Evolutionary conservation across 2,329 filamentous ascomycete genomes (phyloP), one percentile per base, ranked within the genome.

Genomic region (Monosporascus sp.): DNA sequence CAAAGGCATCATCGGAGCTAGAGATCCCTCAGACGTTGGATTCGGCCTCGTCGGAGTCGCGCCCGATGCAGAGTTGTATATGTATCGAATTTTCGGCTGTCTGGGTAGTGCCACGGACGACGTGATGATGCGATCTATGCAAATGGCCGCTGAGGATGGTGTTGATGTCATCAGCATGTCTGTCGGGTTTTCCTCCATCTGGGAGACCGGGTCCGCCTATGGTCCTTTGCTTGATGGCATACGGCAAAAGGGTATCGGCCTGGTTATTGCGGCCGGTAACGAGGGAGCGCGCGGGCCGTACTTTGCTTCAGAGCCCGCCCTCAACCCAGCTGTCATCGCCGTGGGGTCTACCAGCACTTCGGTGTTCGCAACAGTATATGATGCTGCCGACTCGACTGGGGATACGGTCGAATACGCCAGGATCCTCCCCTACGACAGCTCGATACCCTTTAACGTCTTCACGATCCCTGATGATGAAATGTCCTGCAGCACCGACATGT

Each of bases 41-140:
- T 47, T 47, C 14, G 51, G 51, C 46, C 9, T 52, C 22, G 6
- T 39, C 27, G 51, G 51, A 18, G 51, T 52, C 41, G 51, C 51
- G 22, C 51, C 51, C 24, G 51, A 52, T 17, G 51, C 51, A 20
- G 47, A 48, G 20, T 37, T 52, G 9, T n/a, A 41, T 17, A 52
- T 52, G 51, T 52, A 42, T 37, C 51, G 51, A 17, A 42, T 52
- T 31, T 52, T 52, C 25, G 45, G 46, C 6, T 52, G 51, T 25
- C 17, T 14, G 1, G 51, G 51, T 18, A 20, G 27, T 22, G 47
- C 47, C 36, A 18, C 44, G 11, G 34, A 49, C 38, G 51, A 52
- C 44, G 17, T 52, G 36, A 31, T 52, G 47, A 48, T 52, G 47
- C 20, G 36, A 15, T 38, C 37, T 39, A 18, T 52, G n/a, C 27